Evolutionary conservation across 2,329 filamentous ascomycete species (phyloP).

Genomic region (Fusarium concolor): DNA sequence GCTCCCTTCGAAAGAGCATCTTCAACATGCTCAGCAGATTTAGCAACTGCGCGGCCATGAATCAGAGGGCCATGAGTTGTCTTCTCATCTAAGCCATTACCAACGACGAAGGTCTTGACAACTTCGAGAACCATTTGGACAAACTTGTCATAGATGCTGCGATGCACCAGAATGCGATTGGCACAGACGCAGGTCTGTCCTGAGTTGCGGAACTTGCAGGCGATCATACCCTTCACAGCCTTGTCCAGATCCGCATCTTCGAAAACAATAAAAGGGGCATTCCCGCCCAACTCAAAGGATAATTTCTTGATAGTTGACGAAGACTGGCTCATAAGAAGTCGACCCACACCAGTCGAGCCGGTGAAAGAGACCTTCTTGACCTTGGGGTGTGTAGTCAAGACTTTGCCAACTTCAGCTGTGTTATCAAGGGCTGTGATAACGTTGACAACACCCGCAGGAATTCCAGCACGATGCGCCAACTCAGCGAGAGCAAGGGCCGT

Average conservation of each 20-base stretch:
- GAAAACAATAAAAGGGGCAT: conserved; percentile 81
- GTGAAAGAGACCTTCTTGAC: conserved; percentile 81
- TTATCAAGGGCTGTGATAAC: conserved; percentile 82
- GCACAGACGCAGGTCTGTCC: conserved; percentile 79
- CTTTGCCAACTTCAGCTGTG: conserved; percentile 79
- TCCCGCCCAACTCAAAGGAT: conserved; percentile 79
- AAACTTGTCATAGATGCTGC: conserved; percentile 69
- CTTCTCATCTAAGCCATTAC: conserved; percentile 64
- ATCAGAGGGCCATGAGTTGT: conserved; percentile 72
- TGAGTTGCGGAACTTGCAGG: conserved; percentile 77
- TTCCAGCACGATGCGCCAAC: conserved; percentile 83
- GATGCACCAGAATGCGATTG: conserved; percentile 70
- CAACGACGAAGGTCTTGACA: conserved; percentile 68
- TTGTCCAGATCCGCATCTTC: conserved; percentile 78
- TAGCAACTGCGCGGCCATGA: conserved; percentile 71
- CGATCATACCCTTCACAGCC: conserved; percentile 73
- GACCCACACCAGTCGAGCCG: conserved; percentile 63
- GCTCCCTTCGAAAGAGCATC: conserved; percentile 73
- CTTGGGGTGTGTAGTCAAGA: conserved; percentile 51
- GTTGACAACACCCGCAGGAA: conserved; percentile 89
- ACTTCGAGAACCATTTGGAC: conserved; percentile 61
- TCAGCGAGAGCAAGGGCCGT: conserved; percentile 87
- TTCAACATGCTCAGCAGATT: conserved; percentile 71
- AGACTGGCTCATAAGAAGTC: conserved; percentile 74
- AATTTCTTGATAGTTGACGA: conserved; percentile 78